Conservation (phyloP, 2,329 filamentous ascomycete species). For the Xylariaceae sp. region DNA sequence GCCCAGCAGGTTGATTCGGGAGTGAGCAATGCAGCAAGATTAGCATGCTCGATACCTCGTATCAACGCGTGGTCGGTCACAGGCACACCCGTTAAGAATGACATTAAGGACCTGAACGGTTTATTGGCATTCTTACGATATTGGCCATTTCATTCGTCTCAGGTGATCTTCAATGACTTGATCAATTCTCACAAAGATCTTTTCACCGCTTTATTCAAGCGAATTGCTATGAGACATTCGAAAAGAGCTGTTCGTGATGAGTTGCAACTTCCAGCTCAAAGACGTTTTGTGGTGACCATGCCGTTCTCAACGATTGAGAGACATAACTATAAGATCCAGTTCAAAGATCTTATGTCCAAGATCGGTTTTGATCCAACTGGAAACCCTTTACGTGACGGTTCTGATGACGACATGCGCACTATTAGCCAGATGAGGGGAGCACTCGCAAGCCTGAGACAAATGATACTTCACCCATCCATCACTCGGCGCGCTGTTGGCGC, state of each 20-base stretch:
- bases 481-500: slow-evolving; percentile 53
- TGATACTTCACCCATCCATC: slow-evolving; percentile 81
- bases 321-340: slow-evolving; percentile 76
- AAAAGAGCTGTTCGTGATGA: slow-evolving; percentile 79
- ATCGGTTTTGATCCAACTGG: slow-evolving; percentile 65
- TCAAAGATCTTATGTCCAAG: slow-evolving; percentile 68
- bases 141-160: slow-evolving; percentile 66
- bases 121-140: slow-evolving; percentile 77
- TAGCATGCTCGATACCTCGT: slow-evolving; percentile 76
- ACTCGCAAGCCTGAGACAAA: slow-evolving; percentile 74
- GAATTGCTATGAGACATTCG: slow-evolving; percentile 76
- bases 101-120: slow-evolving; percentile 73
- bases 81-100: slow-evolving; percentile 81
- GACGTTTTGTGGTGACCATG: slow-evolving; percentile 80
- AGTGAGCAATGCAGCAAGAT: slow-evolving; percentile 74
- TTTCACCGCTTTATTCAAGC: slow-evolving; percentile 66
- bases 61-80: slow-evolving; percentile 89
- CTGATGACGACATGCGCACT: slow-evolving; percentile 55
- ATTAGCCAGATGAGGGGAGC: slow-evolving; percentile 74
- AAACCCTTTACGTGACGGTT: slow-evolving; percentile 55
- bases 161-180: slow-evolving; percentile 65
- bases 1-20: slow-evolving; percentile 93
- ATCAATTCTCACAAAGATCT: slow-evolving; percentile 55
- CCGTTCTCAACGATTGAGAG: slow-evolving; percentile 89
- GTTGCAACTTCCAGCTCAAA: slow-evolving; percentile 74